Evolutionary conservation across 345 rosid species (phyloP).

Genomic region (Ceriops zippeliana): DNA sequence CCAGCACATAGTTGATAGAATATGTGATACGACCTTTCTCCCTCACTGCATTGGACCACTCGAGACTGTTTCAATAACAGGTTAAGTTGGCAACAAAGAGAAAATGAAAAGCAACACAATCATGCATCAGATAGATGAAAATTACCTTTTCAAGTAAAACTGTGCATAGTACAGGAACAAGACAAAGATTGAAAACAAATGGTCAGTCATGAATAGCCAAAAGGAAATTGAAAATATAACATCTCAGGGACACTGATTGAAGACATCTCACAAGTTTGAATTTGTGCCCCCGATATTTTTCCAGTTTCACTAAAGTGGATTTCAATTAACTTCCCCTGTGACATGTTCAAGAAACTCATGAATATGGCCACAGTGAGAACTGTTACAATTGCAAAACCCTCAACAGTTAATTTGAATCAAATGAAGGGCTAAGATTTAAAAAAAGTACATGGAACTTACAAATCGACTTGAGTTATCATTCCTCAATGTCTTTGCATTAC

Average conservation of each 20-base stretch:
- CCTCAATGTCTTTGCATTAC: slow-evolving; percentile 93
- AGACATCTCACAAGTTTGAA: slow-evolving; percentile 87
- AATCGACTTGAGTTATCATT: slow-evolving; percentile 99
- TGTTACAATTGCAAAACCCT: neutral
- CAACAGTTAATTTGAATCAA: neutral
- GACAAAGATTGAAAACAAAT: slow-evolving; percentile 23
- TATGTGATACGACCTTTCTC: slow-evolving; percentile 98
- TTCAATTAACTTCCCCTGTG: slow-evolving; percentile 92
- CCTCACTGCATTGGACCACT: slow-evolving; percentile 94
- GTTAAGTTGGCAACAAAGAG: slow-evolving; percentile 21
- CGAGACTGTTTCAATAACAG: slow-evolving; percentile 75
- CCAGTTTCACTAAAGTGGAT: slow-evolving; percentile 95
- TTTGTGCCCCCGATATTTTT: slow-evolving; percentile 96
- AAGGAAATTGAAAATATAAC: slow-evolving; percentile 9
- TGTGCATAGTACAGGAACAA: slow-evolving; percentile 34
- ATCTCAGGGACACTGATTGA: slow-evolving; percentile 11
- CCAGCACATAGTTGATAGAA: slow-evolving; percentile 99
- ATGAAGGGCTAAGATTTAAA: neutral
- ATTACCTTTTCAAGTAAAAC: slow-evolving; percentile 98
- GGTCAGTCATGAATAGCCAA: slow-evolving; percentile 31
- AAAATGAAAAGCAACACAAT: slow-evolving; percentile 5
- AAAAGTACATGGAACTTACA: slow-evolving; percentile 56
- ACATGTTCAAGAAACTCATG: slow-evolving; percentile 26
- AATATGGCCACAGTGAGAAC: neutral
- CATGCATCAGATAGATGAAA: slow-evolving; percentile 13